Evolutionary conservation across 2,329 filamentous ascomycete genomes (phyloP), one percentile per base, ranked within the genome.

Genomic region (Penicillium sp.): DNA sequence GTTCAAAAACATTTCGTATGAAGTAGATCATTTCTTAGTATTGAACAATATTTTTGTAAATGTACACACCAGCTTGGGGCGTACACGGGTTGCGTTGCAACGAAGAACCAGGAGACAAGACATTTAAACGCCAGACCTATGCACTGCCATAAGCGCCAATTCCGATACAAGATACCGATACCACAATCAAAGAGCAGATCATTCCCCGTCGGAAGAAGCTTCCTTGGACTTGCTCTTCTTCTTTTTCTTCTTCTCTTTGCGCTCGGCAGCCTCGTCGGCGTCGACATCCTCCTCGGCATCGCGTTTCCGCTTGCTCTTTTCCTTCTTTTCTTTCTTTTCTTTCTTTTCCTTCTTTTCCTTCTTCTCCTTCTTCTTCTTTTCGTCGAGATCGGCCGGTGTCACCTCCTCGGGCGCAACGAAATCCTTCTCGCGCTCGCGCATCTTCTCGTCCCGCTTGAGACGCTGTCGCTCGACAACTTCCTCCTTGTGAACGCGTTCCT

Each of bases 361-460:
- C 69, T 78, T 76, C 66, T 79, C 78, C 60, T 77, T 76, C 66
- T 79, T 78, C 60, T 77, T 76, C 69, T 82, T 85, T 66, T 85
- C 84, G 69, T 81, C 81, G 64, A 82, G 80, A 62, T 77, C 76
- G 54, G 72, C 74, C 50, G 79, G 81, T 22, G 77, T 80, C 26
- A 83, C 81, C 75, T 97, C 94, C 69, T 90, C 86, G 5, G 94
- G 94, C 8, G 93, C 88, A 55, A 95, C 84, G 74, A 92, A 97
- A 53, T 94, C 91, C 72, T 88, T 86, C 73, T 91, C 88, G 58
- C 92, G 82, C 78, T 94, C 89, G 74, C 88, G 88, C 77, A 88
- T 84, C 82, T 90, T 95, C 74, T 95, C 90, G 62, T 89, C 88
- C 81, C 92, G 93, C 80, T 92, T 93, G 75, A 86, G 82, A 76